Evolutionary conservation across 2,329 filamentous ascomycete species (phyloP).

Genomic region (Lecanoromycetidae sp.): DNA sequence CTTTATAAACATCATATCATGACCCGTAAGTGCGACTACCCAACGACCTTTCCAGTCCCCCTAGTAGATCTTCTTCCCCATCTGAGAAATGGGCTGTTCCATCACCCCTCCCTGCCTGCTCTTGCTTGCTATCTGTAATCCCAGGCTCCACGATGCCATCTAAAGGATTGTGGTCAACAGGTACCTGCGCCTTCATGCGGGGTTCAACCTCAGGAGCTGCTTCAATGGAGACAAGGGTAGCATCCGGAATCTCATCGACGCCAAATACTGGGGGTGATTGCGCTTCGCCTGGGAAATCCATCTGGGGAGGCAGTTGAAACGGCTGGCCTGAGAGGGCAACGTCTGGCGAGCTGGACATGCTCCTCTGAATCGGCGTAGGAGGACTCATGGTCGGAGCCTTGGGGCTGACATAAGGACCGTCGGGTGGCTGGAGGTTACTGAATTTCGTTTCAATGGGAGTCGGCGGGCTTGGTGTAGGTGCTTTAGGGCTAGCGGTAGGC

Average conservation of each 20-base stretch:
- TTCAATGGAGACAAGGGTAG: slow-evolving; percentile 3
- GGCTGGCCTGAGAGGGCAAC: slow-evolving; percentile 11
- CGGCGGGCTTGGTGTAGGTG: slow-evolving; percentile 17
- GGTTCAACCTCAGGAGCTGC: slow-evolving; percentile 8
- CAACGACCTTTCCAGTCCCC: slow-evolving; percentile 32
- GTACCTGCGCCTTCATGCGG: slow-evolving; percentile 8
- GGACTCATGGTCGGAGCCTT: slow-evolving; percentile 13
- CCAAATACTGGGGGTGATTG: neutral
- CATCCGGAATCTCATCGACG: slow-evolving; percentile 3
- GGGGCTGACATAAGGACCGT: slow-evolving; percentile 5
- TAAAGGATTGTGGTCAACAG: slow-evolving; percentile 13
- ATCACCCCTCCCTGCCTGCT: neutral
- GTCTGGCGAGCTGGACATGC: slow-evolving; percentile 15
- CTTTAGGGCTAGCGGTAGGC: slow-evolving; percentile 12
- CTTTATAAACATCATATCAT: neutral
- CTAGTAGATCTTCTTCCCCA: slow-evolving; percentile 35
- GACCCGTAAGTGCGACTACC: neutral
- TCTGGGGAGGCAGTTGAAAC: slow-evolving; percentile 9
- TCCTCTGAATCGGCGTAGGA: slow-evolving; percentile 11
- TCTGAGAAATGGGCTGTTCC: slow-evolving; percentile 22
- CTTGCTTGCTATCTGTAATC: neutral
- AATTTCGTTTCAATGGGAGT: slow-evolving; percentile 13
- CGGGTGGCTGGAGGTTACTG: slow-evolving; percentile 3
- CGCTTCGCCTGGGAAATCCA: neutral
- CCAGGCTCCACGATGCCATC: slow-evolving; percentile 13